phyloP scores from a whole-genome alignment of 73 alveolate genomes.

The Tetrahymena thermophila region DNA sequence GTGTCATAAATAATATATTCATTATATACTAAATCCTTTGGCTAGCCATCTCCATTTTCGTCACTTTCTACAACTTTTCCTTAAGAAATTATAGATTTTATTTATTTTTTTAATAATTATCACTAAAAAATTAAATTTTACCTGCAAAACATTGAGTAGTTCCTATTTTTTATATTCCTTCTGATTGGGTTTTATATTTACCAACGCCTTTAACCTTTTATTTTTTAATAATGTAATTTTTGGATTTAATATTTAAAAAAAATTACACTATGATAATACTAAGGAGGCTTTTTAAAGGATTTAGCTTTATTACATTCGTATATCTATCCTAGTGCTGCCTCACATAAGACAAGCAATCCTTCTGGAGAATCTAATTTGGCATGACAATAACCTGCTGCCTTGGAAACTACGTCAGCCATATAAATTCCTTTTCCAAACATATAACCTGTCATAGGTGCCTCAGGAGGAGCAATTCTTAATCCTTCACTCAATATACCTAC shows the following conservation, averaged over 20 bases:
- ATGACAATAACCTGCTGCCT: constrained; percentile 70
- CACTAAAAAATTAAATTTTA: neutral
- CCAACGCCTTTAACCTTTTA: constrained; percentile 52
- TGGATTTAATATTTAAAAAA: constrained; percentile 6
- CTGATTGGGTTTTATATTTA: neutral
- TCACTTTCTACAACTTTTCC: constrained; percentile 49
- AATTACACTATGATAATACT: constrained; percentile 58
- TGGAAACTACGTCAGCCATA: constrained; percentile 89
- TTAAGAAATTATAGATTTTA: neutral
- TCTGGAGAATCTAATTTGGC: constrained; percentile 54
- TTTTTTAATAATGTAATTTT: neutral
- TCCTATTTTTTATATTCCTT: neutral
- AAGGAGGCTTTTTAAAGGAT: constrained; percentile 55
- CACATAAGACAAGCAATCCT: constrained; percentile 79
- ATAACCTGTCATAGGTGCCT: constrained; percentile 87
- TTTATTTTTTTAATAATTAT: neutral
- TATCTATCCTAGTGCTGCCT: constrained; percentile 86
- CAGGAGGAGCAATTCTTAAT: constrained; percentile 81
- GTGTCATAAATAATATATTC: constrained; percentile 79
- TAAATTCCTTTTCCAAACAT: constrained; percentile 95
- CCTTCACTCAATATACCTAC: constrained; percentile 78
- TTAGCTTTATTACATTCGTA: constrained; percentile 59
- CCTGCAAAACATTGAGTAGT: neutral
- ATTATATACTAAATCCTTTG: constrained; percentile 55
- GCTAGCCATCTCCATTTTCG: constrained; percentile 35